Evolutionary conservation across 1,139 yeast genomes (phyloP), one percentile per base, ranked within the genome.

Genomic region (Blastobotrys elegans): DNA sequence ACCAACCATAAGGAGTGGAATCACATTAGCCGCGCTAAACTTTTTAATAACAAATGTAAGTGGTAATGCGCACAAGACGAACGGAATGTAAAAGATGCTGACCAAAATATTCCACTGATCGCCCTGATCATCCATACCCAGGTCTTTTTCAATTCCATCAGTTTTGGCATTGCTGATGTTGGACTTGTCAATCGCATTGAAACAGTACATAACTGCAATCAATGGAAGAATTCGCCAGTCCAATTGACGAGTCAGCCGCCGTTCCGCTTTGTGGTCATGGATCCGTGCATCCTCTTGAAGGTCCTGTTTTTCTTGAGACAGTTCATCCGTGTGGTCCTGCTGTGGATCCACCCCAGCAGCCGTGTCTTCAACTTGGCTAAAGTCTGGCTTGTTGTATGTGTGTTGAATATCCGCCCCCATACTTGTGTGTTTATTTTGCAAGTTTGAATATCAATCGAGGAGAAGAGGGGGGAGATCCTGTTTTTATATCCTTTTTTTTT

Each of bases 31-130:
- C 81, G 83, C 53, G 66, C 69, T 76, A 78, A 43, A 77, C 58
- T 54, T 72, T 73, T 54, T 70, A 68, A 50, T 73, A 56, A 34
- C 71, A 52, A 56, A 72, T 59, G 62, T 79, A 77, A 38, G 80
- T 73, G 21, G 84, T 82, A 49, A 80, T 72, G 62, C 80, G 82
- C 71, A 79, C 73, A 76, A 63, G 53, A 80, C 77, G 60, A 80
- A 81, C 48, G 84, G 83, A 26, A 80, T 81, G 54, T 77, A 80
- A 44, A 80, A 69, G 48, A 80, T 72, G 21, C 82, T 73, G 53
- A 79, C 73, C 58, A 76, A 70, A 4, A 79, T 76, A 59, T 79
- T 79, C 60, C 76, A 80, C 58, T 80, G 75, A 42, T 67, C 63
- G 2, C 80, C 77, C 8, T 62, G 58, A n/a, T n/a, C n/a, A 2